Conservation (phyloP, 768 basidiomycete genomes). For the Lentinula sp. region DNA sequence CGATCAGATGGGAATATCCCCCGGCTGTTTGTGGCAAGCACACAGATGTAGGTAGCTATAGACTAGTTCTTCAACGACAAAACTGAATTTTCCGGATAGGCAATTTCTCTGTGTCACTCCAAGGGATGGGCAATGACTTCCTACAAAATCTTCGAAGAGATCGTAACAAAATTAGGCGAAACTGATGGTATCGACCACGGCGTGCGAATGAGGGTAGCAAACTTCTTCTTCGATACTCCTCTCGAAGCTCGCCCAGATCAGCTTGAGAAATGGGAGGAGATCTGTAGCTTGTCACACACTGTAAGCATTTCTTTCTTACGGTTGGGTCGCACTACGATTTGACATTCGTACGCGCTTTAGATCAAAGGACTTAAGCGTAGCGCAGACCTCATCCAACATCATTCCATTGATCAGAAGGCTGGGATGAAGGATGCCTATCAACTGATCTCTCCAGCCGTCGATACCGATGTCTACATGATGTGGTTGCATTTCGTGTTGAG, state of each 20-base stretch:
- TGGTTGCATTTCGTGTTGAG: slow-evolving; percentile 21
- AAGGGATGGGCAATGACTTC: slow-evolving; percentile 29
- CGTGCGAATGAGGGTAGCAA: slow-evolving; percentile 24
- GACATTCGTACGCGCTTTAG: slow-evolving; percentile 20
- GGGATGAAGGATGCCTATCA: slow-evolving; percentile 30
- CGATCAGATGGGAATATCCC: slow-evolving; percentile 28
- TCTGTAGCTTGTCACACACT: slow-evolving; percentile 6
- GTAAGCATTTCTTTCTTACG: not conserved
- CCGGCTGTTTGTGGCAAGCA: slow-evolving; percentile 33
- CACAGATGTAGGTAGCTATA: slow-evolving; percentile 15
- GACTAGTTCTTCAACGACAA: not conserved
- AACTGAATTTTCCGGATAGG: not conserved
- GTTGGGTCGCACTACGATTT: not conserved
- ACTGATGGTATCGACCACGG: slow-evolving; percentile 20
- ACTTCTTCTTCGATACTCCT: slow-evolving; percentile 26
- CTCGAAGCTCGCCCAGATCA: slow-evolving; percentile 20
- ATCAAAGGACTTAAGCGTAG: slow-evolving; percentile 10
- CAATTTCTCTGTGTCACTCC: slow-evolving; percentile 25
- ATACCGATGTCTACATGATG: slow-evolving; percentile 28
- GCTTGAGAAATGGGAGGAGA: slow-evolving; percentile 24
- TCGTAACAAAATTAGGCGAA: slow-evolving; percentile 11
- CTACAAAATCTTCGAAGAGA: slow-evolving; percentile 23
- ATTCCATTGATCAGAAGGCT: slow-evolving; percentile 18
- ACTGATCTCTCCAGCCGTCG: slow-evolving; percentile 26
- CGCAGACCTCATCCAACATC: slow-evolving; percentile 16